Conservation (phyloP, 108 stramenopile genomes). For the Fragilariopsis cylindrus region DNA sequence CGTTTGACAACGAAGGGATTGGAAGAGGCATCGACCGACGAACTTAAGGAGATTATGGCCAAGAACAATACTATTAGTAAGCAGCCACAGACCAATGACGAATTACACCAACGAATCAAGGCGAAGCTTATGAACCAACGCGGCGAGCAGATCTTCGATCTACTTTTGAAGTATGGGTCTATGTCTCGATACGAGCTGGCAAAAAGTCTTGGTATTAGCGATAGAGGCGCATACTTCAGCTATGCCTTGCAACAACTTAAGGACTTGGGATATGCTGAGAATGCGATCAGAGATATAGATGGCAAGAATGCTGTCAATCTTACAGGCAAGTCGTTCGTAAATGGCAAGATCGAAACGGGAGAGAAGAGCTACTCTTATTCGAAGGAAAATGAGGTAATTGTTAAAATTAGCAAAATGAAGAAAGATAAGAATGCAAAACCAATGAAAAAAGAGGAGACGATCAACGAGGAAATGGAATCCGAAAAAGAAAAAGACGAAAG, state of each 20-base stretch:
- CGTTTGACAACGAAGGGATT: constrained; percentile 1
- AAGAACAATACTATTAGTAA: not conserved
- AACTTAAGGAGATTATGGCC: not conserved
- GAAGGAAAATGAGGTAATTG: too few relatives aligned
- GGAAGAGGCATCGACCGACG: constrained; percentile 6
- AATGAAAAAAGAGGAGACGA: too few relatives aligned
- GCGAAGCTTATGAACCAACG: constrained; percentile 6
- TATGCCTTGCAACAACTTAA: constrained; percentile 9
- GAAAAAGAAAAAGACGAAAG: too few relatives aligned
- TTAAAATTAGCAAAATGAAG: too few relatives aligned
- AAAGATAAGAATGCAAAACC: too few relatives aligned
- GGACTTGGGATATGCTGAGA: constrained; percentile 10
- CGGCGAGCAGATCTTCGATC: constrained; percentile 8
- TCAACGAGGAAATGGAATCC: too few relatives aligned
- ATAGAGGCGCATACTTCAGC: constrained; percentile 8
- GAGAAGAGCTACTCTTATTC: too few relatives aligned
- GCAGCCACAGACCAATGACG: constrained; percentile 1
- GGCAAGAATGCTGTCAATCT: not conserved
- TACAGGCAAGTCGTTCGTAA: too few relatives aligned
- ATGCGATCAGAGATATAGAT: not conserved
- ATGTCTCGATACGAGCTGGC: constrained; percentile 8
- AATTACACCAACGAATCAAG: not conserved
- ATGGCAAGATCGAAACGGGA: too few relatives aligned
- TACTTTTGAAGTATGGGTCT: constrained; percentile 3
- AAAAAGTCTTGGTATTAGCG: not conserved